Percentiles rank a stretch among this genome's conserved stretches.
phyloP scores from a whole-genome alignment of 495 filamentous ascomycete species.

The Trichoderma asperelloides region DNA sequence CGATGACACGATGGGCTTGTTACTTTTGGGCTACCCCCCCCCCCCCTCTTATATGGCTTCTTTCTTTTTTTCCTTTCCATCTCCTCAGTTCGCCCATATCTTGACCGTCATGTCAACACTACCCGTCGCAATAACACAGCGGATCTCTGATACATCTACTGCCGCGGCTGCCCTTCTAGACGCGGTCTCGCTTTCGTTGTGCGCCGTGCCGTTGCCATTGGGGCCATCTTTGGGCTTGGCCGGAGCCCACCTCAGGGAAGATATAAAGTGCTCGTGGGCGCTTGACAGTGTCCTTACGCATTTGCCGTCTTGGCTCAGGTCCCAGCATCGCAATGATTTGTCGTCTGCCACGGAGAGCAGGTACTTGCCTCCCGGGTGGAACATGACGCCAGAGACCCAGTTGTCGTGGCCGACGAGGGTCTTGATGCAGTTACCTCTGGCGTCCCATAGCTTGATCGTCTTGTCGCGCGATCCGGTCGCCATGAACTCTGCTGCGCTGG shows the following conservation, averaged over 20 bases:
- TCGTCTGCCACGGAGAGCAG: slow-evolving; percentile 80
- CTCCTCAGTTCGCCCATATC: slow-evolving; percentile 46
- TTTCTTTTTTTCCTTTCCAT: not conserved
- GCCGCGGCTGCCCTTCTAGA: slow-evolving; percentile 36
- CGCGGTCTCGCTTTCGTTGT: slow-evolving; percentile 35
- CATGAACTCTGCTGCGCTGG: slow-evolving; percentile 76
- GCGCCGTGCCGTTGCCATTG: slow-evolving; percentile 42
- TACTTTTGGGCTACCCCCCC: not conserved
- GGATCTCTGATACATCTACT: slow-evolving; percentile 31
- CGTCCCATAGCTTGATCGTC: slow-evolving; percentile 84
- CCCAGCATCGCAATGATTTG: slow-evolving; percentile 92
- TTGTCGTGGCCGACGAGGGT: slow-evolving; percentile 90
- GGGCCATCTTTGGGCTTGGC: slow-evolving; percentile 50
- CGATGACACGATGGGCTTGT: not conserved
- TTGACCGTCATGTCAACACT: slow-evolving; percentile 53
- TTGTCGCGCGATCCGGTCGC: slow-evolving; percentile 90
- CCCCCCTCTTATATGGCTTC: not conserved
- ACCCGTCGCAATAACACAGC: slow-evolving; percentile 55
- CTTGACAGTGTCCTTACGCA: slow-evolving; percentile 76
- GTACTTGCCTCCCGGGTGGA: slow-evolving; percentile 92
- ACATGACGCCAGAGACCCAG: slow-evolving; percentile 82
- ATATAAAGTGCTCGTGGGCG: slow-evolving; percentile 80
- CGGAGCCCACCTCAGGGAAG: slow-evolving; percentile 87
- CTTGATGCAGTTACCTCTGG: slow-evolving; percentile 76
- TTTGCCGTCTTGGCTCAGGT: slow-evolving; percentile 80